Evolutionary conservation across 2,329 filamentous ascomycete genomes (phyloP).

Genomic region (Coleophoma cylindrospora): DNA sequence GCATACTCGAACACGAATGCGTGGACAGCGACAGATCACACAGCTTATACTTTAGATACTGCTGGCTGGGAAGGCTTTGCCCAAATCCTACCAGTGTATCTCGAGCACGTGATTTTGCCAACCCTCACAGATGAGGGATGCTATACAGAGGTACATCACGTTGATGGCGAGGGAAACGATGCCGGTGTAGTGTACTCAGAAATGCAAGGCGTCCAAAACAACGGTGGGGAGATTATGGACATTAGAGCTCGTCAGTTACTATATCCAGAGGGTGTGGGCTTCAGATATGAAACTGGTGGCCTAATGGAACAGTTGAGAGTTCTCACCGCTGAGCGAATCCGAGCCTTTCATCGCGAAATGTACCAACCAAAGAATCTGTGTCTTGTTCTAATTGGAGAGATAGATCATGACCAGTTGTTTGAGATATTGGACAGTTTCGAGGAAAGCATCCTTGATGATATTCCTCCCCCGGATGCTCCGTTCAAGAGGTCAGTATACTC

Average conservation of each 20-base stretch:
- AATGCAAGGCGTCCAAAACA: conserved; percentile 95
- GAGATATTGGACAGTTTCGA: conserved; percentile 84
- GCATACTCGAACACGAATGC: conserved; percentile 94
- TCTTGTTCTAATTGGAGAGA: conserved; percentile 85
- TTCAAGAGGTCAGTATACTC: conserved; percentile 52
- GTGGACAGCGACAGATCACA: conserved; percentile 95
- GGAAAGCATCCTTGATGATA: conserved; percentile 74
- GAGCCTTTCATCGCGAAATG: conserved; percentile 94
- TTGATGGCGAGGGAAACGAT: conserved; percentile 90
- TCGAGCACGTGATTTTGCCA: conserved; percentile 89
- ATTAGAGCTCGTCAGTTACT: conserved; percentile 72
- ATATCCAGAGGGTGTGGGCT: conserved; percentile 86
- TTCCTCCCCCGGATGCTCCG: conserved; percentile 67
- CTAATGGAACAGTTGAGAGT: conserved; percentile 90
- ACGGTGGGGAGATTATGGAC: conserved; percentile 80
- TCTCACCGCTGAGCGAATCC: conserved; percentile 82
- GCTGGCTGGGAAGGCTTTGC: conserved; percentile 97
- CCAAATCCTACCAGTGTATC: conserved; percentile 88
- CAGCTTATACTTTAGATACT: conserved; percentile 90
- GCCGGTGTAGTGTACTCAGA: conserved; percentile 97
- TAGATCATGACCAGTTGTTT: conserved; percentile 76
- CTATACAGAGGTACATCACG: conserved; percentile 92
- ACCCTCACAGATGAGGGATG: conserved; percentile 91
- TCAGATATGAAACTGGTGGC: conserved; percentile 96
- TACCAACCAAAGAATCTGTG: conserved; percentile 96